Percentiles rank a stretch among this genome's conserved stretches.
These are phyloP conservation scores for Ophiognomonia clavigignenti-juglandacearum DNA, from an alignment of 2,329 filamentous ascomycete genomes.

Conservation along the genomic window DNA sequence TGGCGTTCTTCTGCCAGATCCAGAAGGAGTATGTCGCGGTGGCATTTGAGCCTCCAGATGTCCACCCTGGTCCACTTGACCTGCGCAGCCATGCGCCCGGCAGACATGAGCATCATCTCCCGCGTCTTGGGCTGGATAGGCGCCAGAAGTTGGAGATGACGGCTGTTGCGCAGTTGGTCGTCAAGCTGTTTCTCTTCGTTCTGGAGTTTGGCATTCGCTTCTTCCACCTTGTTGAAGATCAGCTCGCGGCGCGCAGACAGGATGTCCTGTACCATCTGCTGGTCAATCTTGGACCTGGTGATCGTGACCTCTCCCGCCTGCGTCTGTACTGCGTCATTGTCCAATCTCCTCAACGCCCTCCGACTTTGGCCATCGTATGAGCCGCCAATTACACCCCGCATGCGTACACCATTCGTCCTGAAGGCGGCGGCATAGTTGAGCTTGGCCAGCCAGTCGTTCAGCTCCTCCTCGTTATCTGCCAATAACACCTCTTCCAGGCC, in stretches of 20 bases:
- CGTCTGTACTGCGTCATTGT: conserved; percentile 64
- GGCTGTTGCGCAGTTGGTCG: conserved; percentile 77
- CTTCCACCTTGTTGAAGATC: conserved; percentile 77
- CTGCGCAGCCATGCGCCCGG: conserved; percentile 78
- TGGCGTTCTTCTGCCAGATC: conserved; percentile 77
- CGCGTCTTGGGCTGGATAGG: conserved; percentile 88
- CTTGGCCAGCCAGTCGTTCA: conserved; percentile 95
- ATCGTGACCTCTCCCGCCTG: conserved; percentile 70
- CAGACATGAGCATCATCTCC: conserved; percentile 79
- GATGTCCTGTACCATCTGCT: conserved; percentile 81
- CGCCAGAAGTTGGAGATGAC: conserved; percentile 82
- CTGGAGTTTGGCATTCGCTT: conserved; percentile 75
- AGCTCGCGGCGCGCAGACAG: conserved; percentile 75
- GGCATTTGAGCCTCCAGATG: conserved; percentile 87
- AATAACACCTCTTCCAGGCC: conserved; percentile 86
- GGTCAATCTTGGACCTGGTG: conserved; percentile 68
- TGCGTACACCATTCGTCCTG: conserved; percentile 82
- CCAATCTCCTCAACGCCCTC: conserved; percentile 66
- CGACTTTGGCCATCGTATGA: conserved; percentile 79
- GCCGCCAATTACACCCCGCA: conserved; percentile 79
- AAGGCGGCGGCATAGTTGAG: conserved; percentile 96
- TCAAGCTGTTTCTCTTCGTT: conserved; percentile 74
- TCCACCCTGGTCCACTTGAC: conserved; percentile 93
- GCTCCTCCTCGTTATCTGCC: conserved; percentile 82
- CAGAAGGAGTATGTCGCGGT: conserved; percentile 79